Conservation (phyloP, 805 yeast genomes). For the Wickerhamomyces queroliae region DNA sequence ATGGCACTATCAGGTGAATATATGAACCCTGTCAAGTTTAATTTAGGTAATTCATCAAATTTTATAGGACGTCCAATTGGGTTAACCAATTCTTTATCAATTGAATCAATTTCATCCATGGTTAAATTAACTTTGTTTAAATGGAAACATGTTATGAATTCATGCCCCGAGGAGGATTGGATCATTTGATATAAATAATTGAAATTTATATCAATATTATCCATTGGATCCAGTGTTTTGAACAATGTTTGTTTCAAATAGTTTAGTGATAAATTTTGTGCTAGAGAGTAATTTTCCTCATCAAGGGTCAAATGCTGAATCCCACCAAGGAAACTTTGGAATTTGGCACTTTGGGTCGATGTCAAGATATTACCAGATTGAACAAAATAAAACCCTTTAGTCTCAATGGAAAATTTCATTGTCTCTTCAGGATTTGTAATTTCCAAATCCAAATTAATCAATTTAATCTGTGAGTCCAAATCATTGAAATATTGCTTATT, state of each 20-base stretch:
- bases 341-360: constrained; percentile 57
- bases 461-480: constrained; percentile 31
- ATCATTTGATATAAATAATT: constrained; percentile 18
- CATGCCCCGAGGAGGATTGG: constrained; percentile 37
- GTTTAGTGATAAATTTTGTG: constrained; percentile 39
- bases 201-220: constrained; percentile 19
- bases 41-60: constrained; percentile 40
- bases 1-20: constrained; percentile 91
- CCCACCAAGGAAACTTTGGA: constrained; percentile 53
- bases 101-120: constrained; percentile 44
- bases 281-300: constrained; percentile 35
- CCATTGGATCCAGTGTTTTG: constrained; percentile 5
- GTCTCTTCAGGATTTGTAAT: constrained; percentile 40
- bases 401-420: constrained; percentile 41
- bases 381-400: constrained; percentile 63
- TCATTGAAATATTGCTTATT: constrained; percentile 24
- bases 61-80: constrained; percentile 81
- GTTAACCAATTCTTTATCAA: constrained; percentile 65
- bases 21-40: constrained; percentile 52
- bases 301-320: constrained; percentile 47
- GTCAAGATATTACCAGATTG: constrained; percentile 57
- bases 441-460: constrained; percentile 28
- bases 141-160: constrained; percentile 64
- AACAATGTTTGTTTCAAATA: constrained; percentile 35
- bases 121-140: constrained; percentile 53